Evolutionary conservation across 192 early-diverging fungal species (phyloP).

Genomic region (Podochytrium sp.): DNA sequence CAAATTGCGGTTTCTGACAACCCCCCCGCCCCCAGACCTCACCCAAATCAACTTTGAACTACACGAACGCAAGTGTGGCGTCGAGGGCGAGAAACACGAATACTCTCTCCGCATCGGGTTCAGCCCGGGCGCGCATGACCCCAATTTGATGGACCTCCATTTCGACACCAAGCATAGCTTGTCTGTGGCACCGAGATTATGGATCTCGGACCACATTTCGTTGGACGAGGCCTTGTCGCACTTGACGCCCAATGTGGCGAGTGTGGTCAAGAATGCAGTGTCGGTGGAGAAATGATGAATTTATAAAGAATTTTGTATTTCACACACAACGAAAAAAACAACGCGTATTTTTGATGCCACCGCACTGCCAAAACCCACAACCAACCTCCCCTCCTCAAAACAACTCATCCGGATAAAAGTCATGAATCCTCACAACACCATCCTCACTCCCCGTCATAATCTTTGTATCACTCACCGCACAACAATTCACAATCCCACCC

Average conservation of each 20-base stretch:
- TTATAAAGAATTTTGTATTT: no score
- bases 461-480: constrained; percentile 84
- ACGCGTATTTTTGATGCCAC: no score
- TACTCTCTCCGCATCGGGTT: constrained; percentile 90
- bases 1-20: background rate
- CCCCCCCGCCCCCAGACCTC: constrained; percentile 58
- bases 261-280: no score
- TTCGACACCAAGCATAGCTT: constrained; percentile 85
- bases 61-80: constrained; percentile 75
- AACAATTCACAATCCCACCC: constrained; percentile 81
- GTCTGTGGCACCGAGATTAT: constrained; percentile 79
- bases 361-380: no score
- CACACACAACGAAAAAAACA: no score
- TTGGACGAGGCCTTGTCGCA: constrained; percentile 56
- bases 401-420: constrained; percentile 58
- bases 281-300: no score
- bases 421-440: constrained; percentile 79
- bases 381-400: no score
- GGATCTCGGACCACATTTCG: constrained; percentile 84
- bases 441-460: constrained; percentile 87
- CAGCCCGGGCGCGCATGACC: constrained; percentile 87
- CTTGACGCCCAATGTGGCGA: background rate
- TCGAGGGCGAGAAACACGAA: constrained; percentile 62
- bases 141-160: constrained; percentile 86
- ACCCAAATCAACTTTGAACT: constrained; percentile 98